Conservation (phyloP, 331 rosid genomes). For the Erythrophleum ivorense region DNA sequence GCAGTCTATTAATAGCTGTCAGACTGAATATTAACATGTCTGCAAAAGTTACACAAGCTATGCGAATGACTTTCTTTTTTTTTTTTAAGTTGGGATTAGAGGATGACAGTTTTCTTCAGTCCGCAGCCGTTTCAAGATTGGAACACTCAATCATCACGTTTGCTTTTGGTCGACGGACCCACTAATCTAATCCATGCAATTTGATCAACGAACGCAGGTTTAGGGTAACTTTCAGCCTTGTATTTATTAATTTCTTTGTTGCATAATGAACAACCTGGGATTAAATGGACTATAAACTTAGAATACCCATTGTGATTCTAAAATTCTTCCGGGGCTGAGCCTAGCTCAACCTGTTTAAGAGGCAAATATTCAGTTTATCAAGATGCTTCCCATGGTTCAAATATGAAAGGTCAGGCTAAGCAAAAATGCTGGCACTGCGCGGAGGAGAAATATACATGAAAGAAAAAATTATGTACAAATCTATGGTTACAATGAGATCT, state of each 20-base stretch:
- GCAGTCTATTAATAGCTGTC: too few species aligned
- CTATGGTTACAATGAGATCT: slow-evolving; percentile 33
- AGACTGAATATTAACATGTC: too few species aligned
- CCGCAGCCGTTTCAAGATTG: too few species aligned
- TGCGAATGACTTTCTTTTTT: too few species aligned
- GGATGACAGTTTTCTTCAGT: too few species aligned
- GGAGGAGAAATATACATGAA: slow-evolving; percentile 42
- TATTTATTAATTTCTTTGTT: background rate
- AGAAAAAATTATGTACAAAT: slow-evolving; percentile 42
- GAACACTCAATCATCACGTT: too few species aligned
- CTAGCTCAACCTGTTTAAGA: slow-evolving; percentile 13
- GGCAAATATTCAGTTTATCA: slow-evolving; percentile 30
- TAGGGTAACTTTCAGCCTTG: background rate
- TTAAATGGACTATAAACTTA: background rate
- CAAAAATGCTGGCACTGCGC: slow-evolving; percentile 44
- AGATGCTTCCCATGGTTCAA: slow-evolving; percentile 7
- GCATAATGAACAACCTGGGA: background rate
- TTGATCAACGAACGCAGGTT: background rate
- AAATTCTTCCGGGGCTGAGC: background rate
- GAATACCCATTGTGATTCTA: background rate
- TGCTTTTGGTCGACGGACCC: background rate
- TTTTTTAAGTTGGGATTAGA: too few species aligned
- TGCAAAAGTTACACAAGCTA: too few species aligned
- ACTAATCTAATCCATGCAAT: background rate
- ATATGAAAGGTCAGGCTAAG: slow-evolving; percentile 49